phyloP scores from a whole-genome alignment of 2,329 filamentous ascomycete genomes.

The Paraconiothyrium sp. region DNA sequence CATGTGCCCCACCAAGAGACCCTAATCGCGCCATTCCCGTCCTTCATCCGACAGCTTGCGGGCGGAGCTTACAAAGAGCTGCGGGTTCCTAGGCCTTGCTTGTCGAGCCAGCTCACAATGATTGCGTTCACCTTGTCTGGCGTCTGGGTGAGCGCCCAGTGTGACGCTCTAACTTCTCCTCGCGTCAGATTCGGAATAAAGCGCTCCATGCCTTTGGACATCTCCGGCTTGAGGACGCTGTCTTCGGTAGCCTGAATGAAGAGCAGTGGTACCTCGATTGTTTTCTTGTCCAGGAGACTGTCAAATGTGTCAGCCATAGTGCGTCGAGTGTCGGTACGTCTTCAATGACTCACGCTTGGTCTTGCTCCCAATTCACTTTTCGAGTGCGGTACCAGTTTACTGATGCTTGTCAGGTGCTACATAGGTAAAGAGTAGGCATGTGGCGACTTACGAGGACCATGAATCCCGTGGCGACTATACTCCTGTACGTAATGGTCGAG shows the following conservation, averaged over 20 bases:
- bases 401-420: conserved; percentile 35
- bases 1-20: conserved; percentile 2
- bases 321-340: not conserved
- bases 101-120: conserved; percentile 73
- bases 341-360: conserved; percentile 56
- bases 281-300: conserved; percentile 41
- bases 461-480: conserved; percentile 76
- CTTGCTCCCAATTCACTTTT: conserved; percentile 79
- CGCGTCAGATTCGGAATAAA: conserved; percentile 71
- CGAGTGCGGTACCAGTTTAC: conserved; percentile 88
- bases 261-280: conserved; percentile 64
- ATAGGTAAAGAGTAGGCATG: not conserved
- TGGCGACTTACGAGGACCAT: conserved; percentile 69
- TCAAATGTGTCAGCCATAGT: conserved; percentile 20
- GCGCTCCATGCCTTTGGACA: conserved; percentile 77
- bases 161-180: conserved; percentile 72
- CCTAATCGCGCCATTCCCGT: conserved; percentile 13
- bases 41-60: not conserved
- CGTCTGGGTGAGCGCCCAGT: conserved; percentile 86
- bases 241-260: conserved; percentile 80
- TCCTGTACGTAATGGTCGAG: conserved; percentile 79
- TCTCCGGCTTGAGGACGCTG: conserved; percentile 73
- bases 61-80: conserved; percentile 53
- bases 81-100: conserved; percentile 59
- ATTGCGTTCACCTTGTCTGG: conserved; percentile 74